Evolutionary conservation across 257 asterid species (phyloP).

Genomic region (Lantana camara): DNA sequence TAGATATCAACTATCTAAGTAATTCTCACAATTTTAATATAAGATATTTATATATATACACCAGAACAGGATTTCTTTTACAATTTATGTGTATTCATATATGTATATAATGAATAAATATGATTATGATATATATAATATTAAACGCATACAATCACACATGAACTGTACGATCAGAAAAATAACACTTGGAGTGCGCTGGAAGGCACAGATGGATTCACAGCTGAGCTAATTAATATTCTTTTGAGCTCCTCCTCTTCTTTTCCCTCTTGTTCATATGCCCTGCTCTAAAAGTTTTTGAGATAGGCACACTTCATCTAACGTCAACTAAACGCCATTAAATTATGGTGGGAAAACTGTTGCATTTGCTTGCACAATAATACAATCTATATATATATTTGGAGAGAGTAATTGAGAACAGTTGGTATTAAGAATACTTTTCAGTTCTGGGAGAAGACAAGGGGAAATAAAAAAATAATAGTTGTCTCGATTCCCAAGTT

Average conservation of each 20-base stretch:
- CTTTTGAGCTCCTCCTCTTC: not conserved
- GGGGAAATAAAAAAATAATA: not conserved
- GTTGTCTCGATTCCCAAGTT: not conserved
- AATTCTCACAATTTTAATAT: no score
- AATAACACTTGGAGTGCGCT: slow-evolving; percentile 24
- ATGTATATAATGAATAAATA: no score
- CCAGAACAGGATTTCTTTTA: no score
- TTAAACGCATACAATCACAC: no score
- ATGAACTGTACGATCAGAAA: not conserved
- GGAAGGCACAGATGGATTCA: slow-evolving; percentile 9
- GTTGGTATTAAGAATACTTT: not conserved
- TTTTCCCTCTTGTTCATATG: not conserved
- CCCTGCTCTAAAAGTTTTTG: not conserved
- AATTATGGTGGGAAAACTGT: slow-evolving; percentile 1
- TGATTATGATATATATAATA: no score
- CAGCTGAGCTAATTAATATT: slow-evolving; percentile 4
- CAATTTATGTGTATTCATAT: no score
- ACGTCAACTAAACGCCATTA: slow-evolving; percentile 21
- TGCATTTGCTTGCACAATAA: slow-evolving; percentile 19
- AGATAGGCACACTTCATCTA: slow-evolving; percentile 14
- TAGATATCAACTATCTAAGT: no score
- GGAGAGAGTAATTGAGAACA: not conserved
- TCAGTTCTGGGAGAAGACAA: not conserved
- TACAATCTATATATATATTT: not conserved
- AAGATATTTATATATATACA: no score